Evolutionary conservation across 306 rosid species (phyloP).

Genomic region (Myrica gale): DNA sequence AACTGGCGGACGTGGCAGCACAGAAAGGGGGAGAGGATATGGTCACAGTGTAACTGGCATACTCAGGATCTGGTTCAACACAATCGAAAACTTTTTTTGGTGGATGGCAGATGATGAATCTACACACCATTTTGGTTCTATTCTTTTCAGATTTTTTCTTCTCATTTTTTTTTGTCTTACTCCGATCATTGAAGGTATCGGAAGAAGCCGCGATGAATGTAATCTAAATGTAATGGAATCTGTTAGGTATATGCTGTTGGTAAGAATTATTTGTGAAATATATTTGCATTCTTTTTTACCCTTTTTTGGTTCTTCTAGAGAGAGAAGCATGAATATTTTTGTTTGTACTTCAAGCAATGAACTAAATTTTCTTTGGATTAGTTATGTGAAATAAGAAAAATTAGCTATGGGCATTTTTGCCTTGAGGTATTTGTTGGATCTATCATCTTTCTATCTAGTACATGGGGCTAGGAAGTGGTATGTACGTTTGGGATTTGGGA

Average conservation of each 20-base stretch:
- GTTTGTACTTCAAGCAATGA: neutral
- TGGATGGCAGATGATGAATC: constrained; percentile 40
- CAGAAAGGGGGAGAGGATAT: constrained; percentile 51
- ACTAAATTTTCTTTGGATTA: neutral
- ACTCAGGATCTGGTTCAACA: neutral
- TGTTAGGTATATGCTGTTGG: constrained; percentile 57
- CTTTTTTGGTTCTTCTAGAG: constrained; percentile 6
- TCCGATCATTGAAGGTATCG: constrained; percentile 42
- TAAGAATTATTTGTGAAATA: constrained; percentile 58
- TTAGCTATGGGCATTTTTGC: too few species aligned
- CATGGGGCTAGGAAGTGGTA: too few species aligned
- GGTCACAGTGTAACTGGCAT: constrained; percentile 42
- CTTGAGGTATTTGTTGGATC: too few species aligned
- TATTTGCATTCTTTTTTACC: constrained; percentile 34
- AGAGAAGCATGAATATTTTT: constrained; percentile 26
- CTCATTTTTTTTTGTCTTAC: constrained; percentile 34
- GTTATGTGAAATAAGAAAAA: neutral
- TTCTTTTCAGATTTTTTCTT: constrained; percentile 47
- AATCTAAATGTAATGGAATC: constrained; percentile 50
- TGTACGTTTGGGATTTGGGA: too few species aligned
- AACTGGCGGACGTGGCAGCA: constrained; percentile 75
- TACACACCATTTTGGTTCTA: constrained; percentile 47
- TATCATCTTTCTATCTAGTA: too few species aligned
- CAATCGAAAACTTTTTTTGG: constrained; percentile 31
- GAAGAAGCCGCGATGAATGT: constrained; percentile 57